Evolutionary conservation across 2,329 filamentous ascomycete species (phyloP), one percentile per base, ranked within the genome.

Genomic region (Epichloe baconii): DNA sequence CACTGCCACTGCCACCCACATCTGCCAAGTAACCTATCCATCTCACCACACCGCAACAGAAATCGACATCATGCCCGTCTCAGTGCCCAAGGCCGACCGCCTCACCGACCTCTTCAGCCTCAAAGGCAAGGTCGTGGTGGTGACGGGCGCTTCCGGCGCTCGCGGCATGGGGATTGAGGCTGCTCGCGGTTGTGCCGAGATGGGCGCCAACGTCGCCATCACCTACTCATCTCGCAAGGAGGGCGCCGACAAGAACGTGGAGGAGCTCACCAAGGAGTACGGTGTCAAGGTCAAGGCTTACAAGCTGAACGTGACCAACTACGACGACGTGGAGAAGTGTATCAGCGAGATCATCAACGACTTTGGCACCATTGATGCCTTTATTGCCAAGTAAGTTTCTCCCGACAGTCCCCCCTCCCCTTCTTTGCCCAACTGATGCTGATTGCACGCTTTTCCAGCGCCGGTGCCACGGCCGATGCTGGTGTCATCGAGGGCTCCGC

Each of bases 291-390:
- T 72, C 64, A 77, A 77, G 68, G 75, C 76, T 40, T 81, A 81
- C 68, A 71, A 78, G 66, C 72, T 78, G 56, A 75, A 83, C 61
- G 68, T 80, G n/a, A 73, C 70, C 50, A 70, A 79, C 53, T 77
- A 71, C 57, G 59, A 66, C 14, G 67, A 73, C 10, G 73, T 81
- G 51, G 68, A 79, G 62, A 64, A 69, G 44, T 72, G 79, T 57
- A 70, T 82, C 52, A 69, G 71, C 52, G 79, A 88, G 36, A 81
- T 89, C 56, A 75, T 85, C 63, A 70, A 72, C 57, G 86, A 90
- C 62, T 90, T 89, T 63, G 82, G 82, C 60, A 79, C 80, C 47
- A 79, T 88, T 52, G 85, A 88, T 57, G 78, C 83, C 54, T 87
- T 89, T 59, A 77, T 89, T 50, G 85, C 85, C 60, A 88, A 89